Evolutionary conservation across 2,329 filamentous ascomycete genomes (phyloP).

Genomic region (Teratosphaeria pseudoeucalypti): DNA sequence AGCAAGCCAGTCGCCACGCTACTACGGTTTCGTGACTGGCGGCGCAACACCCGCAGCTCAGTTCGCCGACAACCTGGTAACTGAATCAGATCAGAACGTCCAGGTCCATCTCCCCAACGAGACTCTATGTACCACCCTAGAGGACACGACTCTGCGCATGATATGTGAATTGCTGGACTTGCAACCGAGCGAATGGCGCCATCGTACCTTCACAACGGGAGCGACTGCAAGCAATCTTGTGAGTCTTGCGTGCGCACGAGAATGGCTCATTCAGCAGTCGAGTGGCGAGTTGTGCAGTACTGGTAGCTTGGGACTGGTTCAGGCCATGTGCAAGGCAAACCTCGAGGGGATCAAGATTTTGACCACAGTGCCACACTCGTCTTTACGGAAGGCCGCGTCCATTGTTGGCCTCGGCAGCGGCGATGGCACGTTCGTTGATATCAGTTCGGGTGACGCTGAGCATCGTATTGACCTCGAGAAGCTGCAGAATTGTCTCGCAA

Average conservation of each 20-base stretch:
- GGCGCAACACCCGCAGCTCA: slow-evolving; percentile 68
- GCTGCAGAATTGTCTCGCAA: slow-evolving; percentile 41
- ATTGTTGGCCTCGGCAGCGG: slow-evolving; percentile 67
- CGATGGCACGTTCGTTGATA: slow-evolving; percentile 49
- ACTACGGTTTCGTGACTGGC: slow-evolving; percentile 85
- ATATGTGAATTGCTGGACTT: slow-evolving; percentile 58
- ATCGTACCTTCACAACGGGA: slow-evolving; percentile 71
- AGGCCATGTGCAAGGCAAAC: slow-evolving; percentile 53
- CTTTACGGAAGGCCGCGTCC: slow-evolving; percentile 70
- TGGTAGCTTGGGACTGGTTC: slow-evolving; percentile 37
- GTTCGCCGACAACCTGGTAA: slow-evolving; percentile 76
- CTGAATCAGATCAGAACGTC: slow-evolving; percentile 71
- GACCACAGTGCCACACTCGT: slow-evolving; percentile 75
- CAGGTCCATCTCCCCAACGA: slow-evolving; percentile 71
- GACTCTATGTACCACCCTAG: slow-evolving; percentile 64
- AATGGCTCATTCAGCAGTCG: slow-evolving; percentile 45
- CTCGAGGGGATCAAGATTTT: slow-evolving; percentile 63
- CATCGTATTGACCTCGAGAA: slow-evolving; percentile 60
- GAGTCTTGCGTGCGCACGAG: slow-evolving; percentile 60
- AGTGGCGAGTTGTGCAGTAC: neutral
- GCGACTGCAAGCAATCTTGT: slow-evolving; percentile 56
- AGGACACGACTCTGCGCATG: slow-evolving; percentile 61
- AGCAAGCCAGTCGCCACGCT: slow-evolving; percentile 54
- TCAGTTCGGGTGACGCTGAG: slow-evolving; percentile 45
- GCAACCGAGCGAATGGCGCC: slow-evolving; percentile 49